Percentiles rank a stretch among this genome's conserved stretches.
Conservation (phyloP, 805 yeast species). For the Phaffomyces opuntiae region DNA sequence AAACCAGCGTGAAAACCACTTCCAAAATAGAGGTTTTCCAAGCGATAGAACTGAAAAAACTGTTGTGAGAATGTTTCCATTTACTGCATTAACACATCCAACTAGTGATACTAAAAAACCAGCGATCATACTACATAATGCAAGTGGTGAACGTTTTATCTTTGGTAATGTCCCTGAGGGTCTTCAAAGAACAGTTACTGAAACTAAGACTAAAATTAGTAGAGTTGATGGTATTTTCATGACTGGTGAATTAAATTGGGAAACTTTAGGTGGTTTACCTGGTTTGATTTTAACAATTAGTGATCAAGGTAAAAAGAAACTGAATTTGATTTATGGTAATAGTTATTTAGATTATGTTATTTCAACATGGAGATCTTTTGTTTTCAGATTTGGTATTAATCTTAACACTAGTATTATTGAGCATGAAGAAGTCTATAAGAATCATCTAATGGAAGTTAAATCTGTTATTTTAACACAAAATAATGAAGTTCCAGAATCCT, state of each 20-base stretch:
- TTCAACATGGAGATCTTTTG: slow-evolving; percentile 81
- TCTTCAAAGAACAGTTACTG: slow-evolving; percentile 66
- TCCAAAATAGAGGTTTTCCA: too few relatives aligned
- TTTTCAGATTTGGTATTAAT: slow-evolving; percentile 67
- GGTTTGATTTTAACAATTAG: slow-evolving; percentile 78
- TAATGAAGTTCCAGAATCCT: slow-evolving; percentile 1
- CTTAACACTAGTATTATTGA: slow-evolving; percentile 28
- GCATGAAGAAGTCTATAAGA: slow-evolving; percentile 21
- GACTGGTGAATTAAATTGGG: slow-evolving; percentile 76
- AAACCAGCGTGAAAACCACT: too few relatives aligned
- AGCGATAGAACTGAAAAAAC: neutral
- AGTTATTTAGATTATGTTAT: slow-evolving; percentile 47
- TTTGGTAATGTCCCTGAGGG: slow-evolving; percentile 87
- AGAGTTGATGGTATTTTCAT: slow-evolving; percentile 61
- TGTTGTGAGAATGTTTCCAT: slow-evolving; percentile 35
- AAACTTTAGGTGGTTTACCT: slow-evolving; percentile 83
- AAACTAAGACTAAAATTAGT: slow-evolving; percentile 48
- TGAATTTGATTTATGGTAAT: slow-evolving; percentile 50
- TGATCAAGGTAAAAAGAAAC: slow-evolving; percentile 60
- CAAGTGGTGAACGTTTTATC: slow-evolving; percentile 40
- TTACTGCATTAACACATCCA: slow-evolving; percentile 51
- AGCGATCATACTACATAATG: slow-evolving; percentile 36
- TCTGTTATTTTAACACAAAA: slow-evolving; percentile 8
- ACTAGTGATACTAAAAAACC: slow-evolving; percentile 57
- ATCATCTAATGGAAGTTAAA: slow-evolving; percentile 26